phyloP scores from a whole-genome alignment of 495 filamentous ascomycete genomes.

The Melanomma pulvis-pyrius region DNA sequence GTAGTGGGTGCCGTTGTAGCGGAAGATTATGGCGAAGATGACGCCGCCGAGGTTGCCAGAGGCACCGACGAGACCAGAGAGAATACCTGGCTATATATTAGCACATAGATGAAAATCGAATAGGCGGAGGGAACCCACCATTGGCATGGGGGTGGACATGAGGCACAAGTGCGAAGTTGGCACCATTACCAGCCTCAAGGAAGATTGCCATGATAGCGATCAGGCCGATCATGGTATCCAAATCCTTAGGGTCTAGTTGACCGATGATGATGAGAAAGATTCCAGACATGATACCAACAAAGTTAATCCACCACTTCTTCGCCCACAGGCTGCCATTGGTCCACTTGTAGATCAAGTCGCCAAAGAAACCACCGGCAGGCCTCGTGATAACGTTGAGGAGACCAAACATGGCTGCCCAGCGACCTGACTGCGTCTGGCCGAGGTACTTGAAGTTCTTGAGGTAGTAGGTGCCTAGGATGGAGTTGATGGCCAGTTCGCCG shows the following conservation, averaged over 20 bases:
- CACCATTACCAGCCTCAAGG: slow-evolving; percentile 81
- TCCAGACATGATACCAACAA: slow-evolving; percentile 65
- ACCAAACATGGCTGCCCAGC: slow-evolving; percentile 90
- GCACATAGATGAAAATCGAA: not conserved
- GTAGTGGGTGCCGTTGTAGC: slow-evolving; percentile 71
- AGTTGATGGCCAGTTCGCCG: slow-evolving; percentile 83
- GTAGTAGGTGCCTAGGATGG: slow-evolving; percentile 80
- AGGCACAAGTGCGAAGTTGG: slow-evolving; percentile 81
- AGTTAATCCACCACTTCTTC: slow-evolving; percentile 74
- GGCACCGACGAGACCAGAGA: slow-evolving; percentile 77
- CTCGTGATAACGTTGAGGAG: slow-evolving; percentile 79
- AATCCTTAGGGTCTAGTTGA: slow-evolving; percentile 58
- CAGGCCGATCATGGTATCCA: slow-evolving; percentile 75
- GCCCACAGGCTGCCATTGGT: slow-evolving; percentile 64
- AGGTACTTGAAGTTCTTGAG: slow-evolving; percentile 72
- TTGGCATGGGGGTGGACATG: slow-evolving; percentile 80
- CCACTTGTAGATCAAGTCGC: slow-evolving; percentile 69
- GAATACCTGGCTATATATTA: slow-evolving; percentile 53
- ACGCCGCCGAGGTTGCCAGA: slow-evolving; percentile 84
- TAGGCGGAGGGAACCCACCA: slow-evolving; percentile 49
- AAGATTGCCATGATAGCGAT: slow-evolving; percentile 76
- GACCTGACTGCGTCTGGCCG: slow-evolving; percentile 69
- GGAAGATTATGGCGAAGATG: slow-evolving; percentile 82
- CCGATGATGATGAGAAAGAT: slow-evolving; percentile 73
- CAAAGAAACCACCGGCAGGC: slow-evolving; percentile 72